phyloP scores from a whole-genome alignment of 2,329 filamentous ascomycete genomes.

The Aspergillus tubingensis region DNA sequence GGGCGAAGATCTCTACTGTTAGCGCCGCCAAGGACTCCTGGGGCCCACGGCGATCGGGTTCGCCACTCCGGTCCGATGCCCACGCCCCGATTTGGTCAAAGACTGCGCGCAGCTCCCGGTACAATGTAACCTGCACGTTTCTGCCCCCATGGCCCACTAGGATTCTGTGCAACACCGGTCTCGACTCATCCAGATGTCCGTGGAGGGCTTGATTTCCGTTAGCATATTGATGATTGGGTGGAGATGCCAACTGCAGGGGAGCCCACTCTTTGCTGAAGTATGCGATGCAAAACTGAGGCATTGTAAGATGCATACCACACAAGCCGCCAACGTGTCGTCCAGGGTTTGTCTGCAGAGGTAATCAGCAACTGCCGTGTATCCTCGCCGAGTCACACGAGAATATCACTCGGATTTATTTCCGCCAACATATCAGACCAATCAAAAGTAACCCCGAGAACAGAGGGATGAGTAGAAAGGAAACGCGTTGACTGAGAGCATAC shows the following conservation, averaged over 20 bases:
- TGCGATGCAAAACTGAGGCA: constrained; percentile 36
- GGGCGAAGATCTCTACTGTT: constrained; percentile 32
- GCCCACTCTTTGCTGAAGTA: constrained; percentile 29
- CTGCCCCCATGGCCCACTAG: constrained; percentile 35
- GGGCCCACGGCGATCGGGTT: constrained; percentile 27
- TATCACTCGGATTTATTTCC: neutral
- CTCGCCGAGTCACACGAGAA: neutral
- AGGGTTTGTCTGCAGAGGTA: constrained; percentile 23
- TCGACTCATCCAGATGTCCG: constrained; percentile 32
- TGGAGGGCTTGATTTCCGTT: constrained; percentile 34
- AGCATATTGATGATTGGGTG: constrained; percentile 16
- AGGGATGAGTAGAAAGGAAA: neutral
- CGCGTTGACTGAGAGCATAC: constrained; percentile 9
- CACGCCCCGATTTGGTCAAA: constrained; percentile 34
- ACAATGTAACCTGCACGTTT: constrained; percentile 38
- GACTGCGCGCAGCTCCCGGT: constrained; percentile 37
- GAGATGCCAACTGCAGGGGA: neutral
- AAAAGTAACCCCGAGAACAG: neutral
- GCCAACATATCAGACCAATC: neutral
- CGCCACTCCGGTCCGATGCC: constrained; percentile 18
- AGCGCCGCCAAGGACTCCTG: constrained; percentile 31
- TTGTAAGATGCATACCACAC: constrained; percentile 41
- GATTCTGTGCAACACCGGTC: constrained; percentile 30
- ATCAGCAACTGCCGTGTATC: neutral
- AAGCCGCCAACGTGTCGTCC: constrained; percentile 42